Conservation (phyloP, 2,329 filamentous ascomycete species). For the Truncatella angustata region DNA sequence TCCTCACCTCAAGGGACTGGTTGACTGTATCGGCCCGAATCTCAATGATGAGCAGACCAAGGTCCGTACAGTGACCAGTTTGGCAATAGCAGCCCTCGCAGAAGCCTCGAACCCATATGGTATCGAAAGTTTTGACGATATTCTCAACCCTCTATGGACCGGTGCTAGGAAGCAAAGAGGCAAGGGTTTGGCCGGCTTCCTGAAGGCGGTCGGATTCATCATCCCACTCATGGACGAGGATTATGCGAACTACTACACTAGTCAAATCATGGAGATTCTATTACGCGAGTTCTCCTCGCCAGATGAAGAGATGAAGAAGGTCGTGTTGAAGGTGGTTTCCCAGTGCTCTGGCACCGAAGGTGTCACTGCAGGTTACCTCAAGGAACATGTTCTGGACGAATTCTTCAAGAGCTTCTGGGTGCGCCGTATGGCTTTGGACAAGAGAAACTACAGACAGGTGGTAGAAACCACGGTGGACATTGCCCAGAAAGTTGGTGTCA, state of each 20-base stretch:
- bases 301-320: slow-evolving; percentile 99
- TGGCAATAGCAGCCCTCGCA: slow-evolving; percentile 91
- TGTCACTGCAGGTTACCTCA: slow-evolving; percentile 91
- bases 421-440: slow-evolving; percentile 91
- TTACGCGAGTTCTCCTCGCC: slow-evolving; percentile 94
- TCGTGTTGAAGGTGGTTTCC: slow-evolving; percentile 94
- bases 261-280: slow-evolving; percentile 97
- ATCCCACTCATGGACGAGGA: slow-evolving; percentile 99
- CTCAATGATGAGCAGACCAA: slow-evolving; percentile 98
- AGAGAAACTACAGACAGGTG: slow-evolving; percentile 95
- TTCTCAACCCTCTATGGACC: slow-evolving; percentile 95
- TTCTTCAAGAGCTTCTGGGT: slow-evolving; percentile 99
- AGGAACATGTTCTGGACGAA: slow-evolving; percentile 90
- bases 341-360: slow-evolving; percentile 94
- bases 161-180: slow-evolving; percentile 94
- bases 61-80: slow-evolving; percentile 90
- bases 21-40: slow-evolving; percentile 94
- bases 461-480: slow-evolving; percentile 98
- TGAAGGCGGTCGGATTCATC: slow-evolving; percentile 97
- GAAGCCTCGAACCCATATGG: slow-evolving; percentile 97
- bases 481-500: slow-evolving; percentile 94
- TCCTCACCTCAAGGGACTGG: slow-evolving; percentile 90
- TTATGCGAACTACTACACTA: slow-evolving; percentile 98
- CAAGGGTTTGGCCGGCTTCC: slow-evolving; percentile 90
- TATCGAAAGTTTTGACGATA: slow-evolving; percentile 98